Conservation (phyloP, 805 yeast genomes). For the Myxozyma neotropica region DNA sequence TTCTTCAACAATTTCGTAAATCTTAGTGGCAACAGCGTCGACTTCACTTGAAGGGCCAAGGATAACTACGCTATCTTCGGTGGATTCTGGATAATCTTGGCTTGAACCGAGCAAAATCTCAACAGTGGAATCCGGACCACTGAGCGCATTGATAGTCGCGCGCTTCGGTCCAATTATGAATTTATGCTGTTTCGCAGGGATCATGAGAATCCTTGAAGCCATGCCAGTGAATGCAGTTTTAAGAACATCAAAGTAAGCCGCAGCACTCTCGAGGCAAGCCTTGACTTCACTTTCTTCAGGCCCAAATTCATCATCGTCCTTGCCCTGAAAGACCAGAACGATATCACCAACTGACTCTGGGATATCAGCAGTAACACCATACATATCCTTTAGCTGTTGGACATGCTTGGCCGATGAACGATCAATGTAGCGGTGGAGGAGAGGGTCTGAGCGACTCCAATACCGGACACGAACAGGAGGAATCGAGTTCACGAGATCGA, state of each 20-base stretch:
- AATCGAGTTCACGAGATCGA: constrained; percentile 69
- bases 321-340: constrained; percentile 57
- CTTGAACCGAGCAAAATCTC: constrained; percentile 40
- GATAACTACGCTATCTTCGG: constrained; percentile 59
- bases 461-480: constrained; percentile 65
- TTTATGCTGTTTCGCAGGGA: constrained; percentile 60
- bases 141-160: constrained; percentile 55
- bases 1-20: constrained; percentile 58
- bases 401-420: constrained; percentile 40
- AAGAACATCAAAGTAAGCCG: constrained; percentile 56
- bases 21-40: constrained; percentile 53
- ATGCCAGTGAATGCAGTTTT: constrained; percentile 54
- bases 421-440: constrained; percentile 56
- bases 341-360: constrained; percentile 52
- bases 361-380: constrained; percentile 55
- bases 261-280: constrained; percentile 57
- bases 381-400: constrained; percentile 44
- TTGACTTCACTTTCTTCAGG: constrained; percentile 65
- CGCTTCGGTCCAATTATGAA: constrained; percentile 63
- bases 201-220: constrained; percentile 52
- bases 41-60: constrained; percentile 74
- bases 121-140: constrained; percentile 46
- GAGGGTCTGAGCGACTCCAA: constrained; percentile 65
- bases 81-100: constrained; percentile 42
- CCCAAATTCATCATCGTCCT: constrained; percentile 55